phyloP scores from a whole-genome alignment of 306 rosid genomes.

The Corylus americana region DNA sequence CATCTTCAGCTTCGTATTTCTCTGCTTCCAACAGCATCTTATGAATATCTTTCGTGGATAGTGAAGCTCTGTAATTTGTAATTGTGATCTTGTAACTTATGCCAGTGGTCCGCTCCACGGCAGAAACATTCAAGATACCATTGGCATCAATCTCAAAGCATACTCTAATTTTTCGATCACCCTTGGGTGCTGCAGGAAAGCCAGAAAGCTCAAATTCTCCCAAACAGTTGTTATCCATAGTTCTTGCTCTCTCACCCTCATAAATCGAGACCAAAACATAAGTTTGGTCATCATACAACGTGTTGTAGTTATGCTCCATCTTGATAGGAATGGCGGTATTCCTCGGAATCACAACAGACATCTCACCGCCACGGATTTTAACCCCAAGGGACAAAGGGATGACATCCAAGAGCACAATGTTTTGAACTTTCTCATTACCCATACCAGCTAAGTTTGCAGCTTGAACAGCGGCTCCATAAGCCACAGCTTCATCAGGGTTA shows the following conservation, averaged over 20 bases:
- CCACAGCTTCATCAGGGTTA: too few relatives aligned
- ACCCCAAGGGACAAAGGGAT: too few relatives aligned
- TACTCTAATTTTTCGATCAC: not conserved
- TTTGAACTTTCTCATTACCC: too few relatives aligned
- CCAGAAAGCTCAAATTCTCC: conserved; percentile 21
- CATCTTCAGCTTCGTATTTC: too few relatives aligned
- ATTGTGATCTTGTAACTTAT: conserved; percentile 19
- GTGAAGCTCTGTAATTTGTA: conserved; percentile 22
- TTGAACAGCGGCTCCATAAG: too few relatives aligned
- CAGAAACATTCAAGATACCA: conserved; percentile 18
- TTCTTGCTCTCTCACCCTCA: conserved; percentile 24
- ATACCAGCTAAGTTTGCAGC: too few relatives aligned
- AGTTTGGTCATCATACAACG: conserved; percentile 20
- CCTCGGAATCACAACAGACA: conserved; percentile 20
- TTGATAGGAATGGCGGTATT: conserved; percentile 22
- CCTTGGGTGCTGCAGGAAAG: conserved; percentile 19
- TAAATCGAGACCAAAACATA: conserved; percentile 7
- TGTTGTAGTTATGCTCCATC: not conserved
- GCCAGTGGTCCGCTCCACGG: conserved; percentile 16
- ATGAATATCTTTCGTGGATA: conserved; percentile 21
- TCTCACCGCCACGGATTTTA: too few relatives aligned
- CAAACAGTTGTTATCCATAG: conserved; percentile 10
- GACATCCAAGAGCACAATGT: too few relatives aligned
- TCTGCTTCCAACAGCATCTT: conserved; percentile 19
- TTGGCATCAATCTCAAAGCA: conserved; percentile 11